Evolutionary conservation across 2,329 filamentous ascomycete species (phyloP), one percentile per base, ranked within the genome.

Genomic region (Colletotrichum spinosum): DNA sequence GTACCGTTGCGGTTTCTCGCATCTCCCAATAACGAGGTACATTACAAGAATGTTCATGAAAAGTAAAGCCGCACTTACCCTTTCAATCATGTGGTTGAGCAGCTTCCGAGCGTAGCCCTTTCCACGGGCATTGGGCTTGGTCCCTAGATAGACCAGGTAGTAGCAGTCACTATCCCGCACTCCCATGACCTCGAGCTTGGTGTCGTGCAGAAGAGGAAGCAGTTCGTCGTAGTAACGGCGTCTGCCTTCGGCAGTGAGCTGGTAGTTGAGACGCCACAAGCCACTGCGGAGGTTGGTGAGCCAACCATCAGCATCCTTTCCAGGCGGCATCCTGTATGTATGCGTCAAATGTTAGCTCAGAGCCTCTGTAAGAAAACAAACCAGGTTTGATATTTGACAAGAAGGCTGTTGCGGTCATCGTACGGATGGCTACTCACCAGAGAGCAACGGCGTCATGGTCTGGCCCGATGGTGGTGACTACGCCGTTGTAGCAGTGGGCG

Each of bases 111-210:
- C 91, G 76, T 92, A 92, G 10, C 93, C 92, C 70, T 89, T 89
- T 52, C 92, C 88, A 67, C 90, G 87, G 5, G 89, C 88, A 67
- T 82, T 83, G 39, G 90, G 88, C 76, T 89, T 91, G 55, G 91
- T 94, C 68, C 92, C 93, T 67, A 97, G 83, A 77, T 95, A 96
- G 52, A 94, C 91, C 59, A 97, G 88, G 76, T 96, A 96, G 84
- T 92, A 96, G 73, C 86, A 89, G 67, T 91, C 83, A 70, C 82
- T 76, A 74, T 93, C 90, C 55, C 88, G 84, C 44, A 85, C 82
- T 25, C 90, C 90, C 76, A 96, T 85, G 67, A 92, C 84, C 67
- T 87, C 83, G 67, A 83, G 80, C 81, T 94, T 94, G 72, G 90
- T 90, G 70, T 89, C 81, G 78, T 92, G 88, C 69, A 96, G 84